phyloP scores from a whole-genome alignment of 108 stramenopile genomes.

The Cyclostephanos invisitatus region DNA sequence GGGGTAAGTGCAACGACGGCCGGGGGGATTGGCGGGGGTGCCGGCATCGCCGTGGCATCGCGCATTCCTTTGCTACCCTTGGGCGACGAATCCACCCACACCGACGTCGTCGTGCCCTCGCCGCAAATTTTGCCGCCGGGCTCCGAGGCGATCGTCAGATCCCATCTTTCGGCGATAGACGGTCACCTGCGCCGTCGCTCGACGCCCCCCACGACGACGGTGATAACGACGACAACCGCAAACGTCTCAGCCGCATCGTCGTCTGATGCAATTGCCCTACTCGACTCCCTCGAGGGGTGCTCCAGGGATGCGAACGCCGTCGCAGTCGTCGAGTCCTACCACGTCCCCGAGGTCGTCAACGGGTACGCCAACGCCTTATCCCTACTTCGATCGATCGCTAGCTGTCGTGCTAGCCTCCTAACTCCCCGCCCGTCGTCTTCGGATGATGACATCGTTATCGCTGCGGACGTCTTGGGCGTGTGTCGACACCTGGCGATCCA shows the following conservation, averaged over 20 bases:
- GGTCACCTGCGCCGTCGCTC: not conserved
- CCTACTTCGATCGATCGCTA: slow-evolving; percentile 22
- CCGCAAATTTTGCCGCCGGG: slow-evolving; percentile 30
- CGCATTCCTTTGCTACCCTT: slow-evolving; percentile 8
- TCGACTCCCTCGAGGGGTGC: slow-evolving; percentile 24
- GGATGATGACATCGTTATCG: not conserved
- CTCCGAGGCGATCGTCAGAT: slow-evolving; percentile 2
- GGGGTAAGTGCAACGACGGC: not conserved
- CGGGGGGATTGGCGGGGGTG: too few relatives aligned
- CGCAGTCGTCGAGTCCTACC: too few relatives aligned
- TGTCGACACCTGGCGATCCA: slow-evolving; percentile 38
- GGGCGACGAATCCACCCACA: not conserved
- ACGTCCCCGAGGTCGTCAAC: slow-evolving; percentile 12
- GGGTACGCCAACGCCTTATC: slow-evolving; percentile 33
- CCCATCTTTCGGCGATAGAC: slow-evolving; percentile 29
- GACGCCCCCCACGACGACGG: slow-evolving; percentile 3
- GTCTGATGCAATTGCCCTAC: slow-evolving; percentile 38
- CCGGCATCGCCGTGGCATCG: not conserved
- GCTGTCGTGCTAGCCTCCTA: slow-evolving; percentile 15
- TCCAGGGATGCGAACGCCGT: slow-evolving; percentile 6
- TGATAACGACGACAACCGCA: slow-evolving; percentile 27
- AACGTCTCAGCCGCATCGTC: slow-evolving; percentile 16
- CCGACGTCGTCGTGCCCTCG: slow-evolving; percentile 16
- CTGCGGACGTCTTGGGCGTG: slow-evolving; percentile 18
- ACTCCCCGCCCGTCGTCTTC: not conserved